These are phyloP conservation scores for Gnaphalium uliginosum DNA, from an alignment of 129 eudicot species.

Conservation along the genomic window DNA sequence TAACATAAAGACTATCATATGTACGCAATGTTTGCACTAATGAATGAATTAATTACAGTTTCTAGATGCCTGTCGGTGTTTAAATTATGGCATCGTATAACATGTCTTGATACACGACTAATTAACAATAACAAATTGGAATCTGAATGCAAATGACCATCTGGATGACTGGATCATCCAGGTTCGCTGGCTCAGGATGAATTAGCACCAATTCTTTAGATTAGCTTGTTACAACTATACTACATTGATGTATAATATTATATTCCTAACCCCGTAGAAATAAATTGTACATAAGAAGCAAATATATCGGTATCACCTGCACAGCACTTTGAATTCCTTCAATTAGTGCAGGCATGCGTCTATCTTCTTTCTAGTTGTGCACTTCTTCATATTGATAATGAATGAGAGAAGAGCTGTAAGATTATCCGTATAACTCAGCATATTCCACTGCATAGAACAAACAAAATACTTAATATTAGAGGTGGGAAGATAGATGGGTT, in stretches of 20 bases:
- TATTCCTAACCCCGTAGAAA: not conserved
- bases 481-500: not conserved
- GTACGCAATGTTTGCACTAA: not conserved
- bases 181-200: no score
- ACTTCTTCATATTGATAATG: not conserved
- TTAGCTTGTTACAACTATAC: not conserved
- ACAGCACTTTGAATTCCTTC: constrained; percentile 22
- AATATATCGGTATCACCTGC: constrained; percentile 22
- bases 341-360: constrained; percentile 9
- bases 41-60: not conserved
- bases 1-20: not conserved
- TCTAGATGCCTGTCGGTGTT: not conserved
- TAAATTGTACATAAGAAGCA: not conserved
- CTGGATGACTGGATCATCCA: not conserved
- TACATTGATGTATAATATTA: constrained; percentile 1
- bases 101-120: not conserved
- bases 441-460: not conserved
- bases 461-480: not conserved
- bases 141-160: not conserved
- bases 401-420: not conserved
- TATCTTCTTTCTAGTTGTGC: not conserved
- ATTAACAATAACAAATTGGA: not conserved
- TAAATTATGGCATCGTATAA: not conserved
- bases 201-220: constrained; percentile 2
- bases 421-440: not conserved